Evolutionary conservation across 495 filamentous ascomycete genomes (phyloP), one percentile per base, ranked within the genome.

Genomic region (Penicillium coprophilum): DNA sequence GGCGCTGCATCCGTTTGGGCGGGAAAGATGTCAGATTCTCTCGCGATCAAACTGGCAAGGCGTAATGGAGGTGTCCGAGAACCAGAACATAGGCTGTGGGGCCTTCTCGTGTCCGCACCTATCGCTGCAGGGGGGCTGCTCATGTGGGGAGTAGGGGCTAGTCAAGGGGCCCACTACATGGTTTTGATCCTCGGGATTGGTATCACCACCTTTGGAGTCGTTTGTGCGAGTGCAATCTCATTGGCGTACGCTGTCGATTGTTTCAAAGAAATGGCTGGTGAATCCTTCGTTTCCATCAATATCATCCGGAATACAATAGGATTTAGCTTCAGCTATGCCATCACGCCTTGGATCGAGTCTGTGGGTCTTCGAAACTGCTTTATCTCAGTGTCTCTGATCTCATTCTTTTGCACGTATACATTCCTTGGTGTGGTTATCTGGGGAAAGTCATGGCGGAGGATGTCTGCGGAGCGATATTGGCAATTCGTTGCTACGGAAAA

Each of bases 221-320:
- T 56, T 11, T 52, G 45, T 24, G 65, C 60, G 6, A 55, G 51
- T 10, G 31, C 45, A 0, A 49, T 65, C 38, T 64, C 63, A 8
- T 31, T 60, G 24, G 60, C 19, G 9, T 70, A 70, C 47, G 47
- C 46, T 10, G 45, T 70, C n/a, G 67, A 70, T 45, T 57, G 58
- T 36, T 66, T 56, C 28, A 65, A 56, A 44, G 81, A 82, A 39
- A 58, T 84, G 9, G 71, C 74, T 20, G 80, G 81, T 8, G 80
- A 83, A 55, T 72, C 77, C 0, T 71, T 83, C 38, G 78, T 82
- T 10, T 77, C 80, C 13, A 78, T 82, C 11, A 85, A 84, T 32
- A 53, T 85, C 1, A 72, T 83, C 40, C 75, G 82, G 1, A 84
- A 84, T 56, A 81, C 76, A 11, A 83, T 83, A 72, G 72, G 71